Conservation (phyloP, 2,329 filamentous ascomycete genomes). For the Talaromyces sp. region DNA sequence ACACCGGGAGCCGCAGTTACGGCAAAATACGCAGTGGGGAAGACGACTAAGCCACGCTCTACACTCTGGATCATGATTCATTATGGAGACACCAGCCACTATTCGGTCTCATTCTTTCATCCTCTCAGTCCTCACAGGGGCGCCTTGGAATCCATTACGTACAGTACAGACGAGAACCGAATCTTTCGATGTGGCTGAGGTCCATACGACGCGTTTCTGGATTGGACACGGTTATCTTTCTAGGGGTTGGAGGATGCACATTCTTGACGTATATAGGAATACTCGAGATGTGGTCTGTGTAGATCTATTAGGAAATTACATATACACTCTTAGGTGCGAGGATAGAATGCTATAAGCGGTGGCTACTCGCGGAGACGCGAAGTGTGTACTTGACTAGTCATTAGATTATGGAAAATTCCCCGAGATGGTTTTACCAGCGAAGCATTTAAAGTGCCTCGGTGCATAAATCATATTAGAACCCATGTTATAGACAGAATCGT, state of each 20-base stretch:
- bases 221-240: background rate
- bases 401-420: background rate
- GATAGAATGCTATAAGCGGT: background rate
- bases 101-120: background rate
- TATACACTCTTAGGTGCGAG: background rate
- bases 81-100: background rate
- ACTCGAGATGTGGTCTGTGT: background rate
- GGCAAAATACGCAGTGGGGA: background rate
- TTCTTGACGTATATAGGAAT: background rate
- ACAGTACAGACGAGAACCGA: background rate
- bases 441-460: background rate
- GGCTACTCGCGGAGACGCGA: background rate
- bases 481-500: background rate
- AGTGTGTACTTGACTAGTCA: background rate
- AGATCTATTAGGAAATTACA: background rate
- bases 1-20: background rate
- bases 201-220: background rate
- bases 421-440: background rate
- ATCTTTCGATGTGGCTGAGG: conserved; percentile 8
- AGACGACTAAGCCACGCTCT: background rate
- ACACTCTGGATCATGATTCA: background rate
- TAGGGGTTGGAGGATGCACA: background rate
- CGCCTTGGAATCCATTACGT: background rate
- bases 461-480: too few relatives aligned
- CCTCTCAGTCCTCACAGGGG: background rate